Conservation (phyloP, 75 land plant species). For the Cryptomeria japonica region DNA sequence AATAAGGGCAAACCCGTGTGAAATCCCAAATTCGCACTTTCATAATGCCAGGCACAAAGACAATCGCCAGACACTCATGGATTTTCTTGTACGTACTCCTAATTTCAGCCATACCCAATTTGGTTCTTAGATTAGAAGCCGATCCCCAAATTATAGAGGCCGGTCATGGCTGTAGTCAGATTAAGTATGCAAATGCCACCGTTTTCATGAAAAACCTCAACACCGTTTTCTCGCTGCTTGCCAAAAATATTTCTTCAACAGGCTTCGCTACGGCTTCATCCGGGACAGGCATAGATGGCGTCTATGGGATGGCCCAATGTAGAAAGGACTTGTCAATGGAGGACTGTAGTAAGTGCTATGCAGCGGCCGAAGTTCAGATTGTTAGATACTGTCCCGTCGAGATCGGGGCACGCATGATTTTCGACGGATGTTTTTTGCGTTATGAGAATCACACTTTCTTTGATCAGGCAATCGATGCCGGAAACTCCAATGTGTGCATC, state of each 20-base stretch:
- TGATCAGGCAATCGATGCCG: slow-evolving; percentile 4
- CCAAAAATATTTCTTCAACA: not conserved
- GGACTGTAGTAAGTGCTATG: not conserved
- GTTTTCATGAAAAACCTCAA: not conserved
- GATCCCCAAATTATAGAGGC: not conserved
- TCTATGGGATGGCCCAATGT: not conserved
- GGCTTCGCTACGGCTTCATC: not conserved
- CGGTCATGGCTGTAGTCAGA: not conserved
- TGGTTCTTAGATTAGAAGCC: not conserved
- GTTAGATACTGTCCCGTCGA: not conserved
- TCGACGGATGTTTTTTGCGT: slow-evolving; percentile 45
- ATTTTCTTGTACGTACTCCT: not conserved
- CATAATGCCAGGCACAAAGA: not conserved
- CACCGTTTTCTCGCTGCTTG: not conserved
- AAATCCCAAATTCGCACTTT: not conserved
- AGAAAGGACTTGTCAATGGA: not conserved
- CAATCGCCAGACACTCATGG: not conserved
- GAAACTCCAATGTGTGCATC: not conserved
- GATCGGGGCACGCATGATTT: slow-evolving; percentile 21
- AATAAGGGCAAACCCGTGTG: too few relatives aligned
- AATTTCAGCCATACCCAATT: not conserved
- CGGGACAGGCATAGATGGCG: not conserved
- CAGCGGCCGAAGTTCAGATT: too few relatives aligned
- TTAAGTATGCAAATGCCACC: not conserved
- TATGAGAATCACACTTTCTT: slow-evolving; percentile 41